Evolutionary conservation across 805 yeast species (phyloP).

Genomic region (Suhomyces faveliae): DNA sequence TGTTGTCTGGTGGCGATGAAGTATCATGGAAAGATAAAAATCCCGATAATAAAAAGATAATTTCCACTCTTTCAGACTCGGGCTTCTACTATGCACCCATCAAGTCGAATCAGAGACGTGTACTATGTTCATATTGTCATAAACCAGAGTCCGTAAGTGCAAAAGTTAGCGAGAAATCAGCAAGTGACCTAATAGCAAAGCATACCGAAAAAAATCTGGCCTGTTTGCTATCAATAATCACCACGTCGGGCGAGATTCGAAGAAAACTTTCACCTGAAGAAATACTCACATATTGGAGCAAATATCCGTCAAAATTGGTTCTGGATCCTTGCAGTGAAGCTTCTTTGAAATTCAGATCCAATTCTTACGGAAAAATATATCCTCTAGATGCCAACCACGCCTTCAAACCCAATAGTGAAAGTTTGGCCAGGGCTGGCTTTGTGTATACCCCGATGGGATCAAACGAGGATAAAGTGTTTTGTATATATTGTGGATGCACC

Average conservation of each 20-base stretch:
- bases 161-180: not conserved
- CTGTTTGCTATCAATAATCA: slow-evolving; percentile 11
- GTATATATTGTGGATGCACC: slow-evolving; percentile 30
- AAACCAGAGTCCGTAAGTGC: slow-evolving; percentile 12
- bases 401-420: slow-evolving; percentile 4
- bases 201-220: slow-evolving; percentile 10
- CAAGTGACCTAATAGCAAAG: slow-evolving; percentile 4
- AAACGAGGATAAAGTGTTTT: slow-evolving; percentile 34
- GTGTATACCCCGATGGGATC: slow-evolving; percentile 31
- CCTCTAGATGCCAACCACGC: slow-evolving; percentile 4
- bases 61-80: slow-evolving; percentile 47
- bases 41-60: slow-evolving; percentile 7
- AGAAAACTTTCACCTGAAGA: slow-evolving; percentile 8
- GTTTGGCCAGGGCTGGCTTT: slow-evolving; percentile 47
- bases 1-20: slow-evolving; percentile 20
- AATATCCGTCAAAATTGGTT: slow-evolving; percentile 5
- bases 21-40: slow-evolving; percentile 23
- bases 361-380: slow-evolving; percentile 9
- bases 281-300: slow-evolving; percentile 8
- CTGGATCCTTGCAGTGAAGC: slow-evolving; percentile 7
- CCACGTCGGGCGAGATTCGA: slow-evolving; percentile 9
- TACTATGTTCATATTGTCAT: slow-evolving; percentile 56
- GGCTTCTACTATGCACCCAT: slow-evolving; percentile 64
- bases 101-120: slow-evolving; percentile 45
- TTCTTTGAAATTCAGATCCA: slow-evolving; percentile 6